Percentiles rank a stretch among this genome's conserved stretches.
Evolutionary conservation across 139 green algal species (phyloP).

Genomic region (Chlamydomonas sp.): DNA sequence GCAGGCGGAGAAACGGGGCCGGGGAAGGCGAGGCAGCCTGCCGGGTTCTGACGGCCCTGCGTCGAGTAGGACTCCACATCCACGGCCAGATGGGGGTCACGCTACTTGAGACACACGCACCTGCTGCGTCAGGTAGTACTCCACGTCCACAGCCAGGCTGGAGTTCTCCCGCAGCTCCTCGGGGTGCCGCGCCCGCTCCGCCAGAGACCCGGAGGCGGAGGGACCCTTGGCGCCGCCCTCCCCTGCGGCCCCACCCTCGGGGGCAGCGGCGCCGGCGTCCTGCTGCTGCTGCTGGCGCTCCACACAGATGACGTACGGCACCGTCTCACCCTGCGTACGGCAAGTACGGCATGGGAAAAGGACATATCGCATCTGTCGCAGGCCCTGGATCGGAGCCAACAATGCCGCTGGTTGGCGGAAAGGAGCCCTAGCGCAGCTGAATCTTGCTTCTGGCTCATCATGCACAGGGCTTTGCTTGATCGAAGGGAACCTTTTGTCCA

Average conservation of each 20-base stretch:
- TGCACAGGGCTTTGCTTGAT: no score
- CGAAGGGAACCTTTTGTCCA: no score
- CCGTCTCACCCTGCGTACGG: constrained; percentile 82
- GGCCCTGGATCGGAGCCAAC: neutral
- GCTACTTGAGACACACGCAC: constrained; percentile 8
- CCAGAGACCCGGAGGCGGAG: constrained; percentile 60
- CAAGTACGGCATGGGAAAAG: neutral
- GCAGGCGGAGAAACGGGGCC: no score
- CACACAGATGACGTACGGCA: constrained; percentile 97
- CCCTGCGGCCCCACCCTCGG: neutral
- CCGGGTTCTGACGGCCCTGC: no score
- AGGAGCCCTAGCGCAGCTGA: neutral
- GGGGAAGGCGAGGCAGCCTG: no score
- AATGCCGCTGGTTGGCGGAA: neutral
- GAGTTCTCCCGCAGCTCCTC: constrained; percentile 86
- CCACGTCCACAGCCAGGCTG: constrained; percentile 76
- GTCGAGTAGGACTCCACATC: no score
- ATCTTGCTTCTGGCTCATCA: no score
- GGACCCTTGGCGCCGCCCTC: neutral
- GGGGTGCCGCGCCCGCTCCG: constrained; percentile 90
- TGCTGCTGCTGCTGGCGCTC: constrained; percentile 40
- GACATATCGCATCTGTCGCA: neutral
- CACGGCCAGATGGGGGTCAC: neutral
- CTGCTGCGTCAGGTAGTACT: constrained; percentile 90
- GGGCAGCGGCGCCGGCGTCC: neutral